Conservation (phyloP, 2,329 filamentous ascomycete genomes). For the Camillea tinctor region DNA sequence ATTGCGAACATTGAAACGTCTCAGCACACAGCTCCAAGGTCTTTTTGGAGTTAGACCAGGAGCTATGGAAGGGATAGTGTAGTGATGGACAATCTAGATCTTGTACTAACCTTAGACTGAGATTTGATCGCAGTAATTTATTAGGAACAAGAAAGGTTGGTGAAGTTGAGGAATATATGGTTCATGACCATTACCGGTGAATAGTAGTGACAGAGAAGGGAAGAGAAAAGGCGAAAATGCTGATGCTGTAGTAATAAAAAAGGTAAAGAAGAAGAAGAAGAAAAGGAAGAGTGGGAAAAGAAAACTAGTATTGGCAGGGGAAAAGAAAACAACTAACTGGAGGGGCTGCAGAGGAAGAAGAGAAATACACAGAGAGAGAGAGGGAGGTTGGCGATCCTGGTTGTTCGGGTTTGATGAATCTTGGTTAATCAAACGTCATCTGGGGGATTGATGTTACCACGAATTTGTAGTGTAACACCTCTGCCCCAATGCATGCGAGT, state of each 20-base stretch:
- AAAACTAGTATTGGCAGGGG: not conserved
- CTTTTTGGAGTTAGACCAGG: not conserved
- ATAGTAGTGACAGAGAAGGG: too few species aligned
- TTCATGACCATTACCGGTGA: too few species aligned
- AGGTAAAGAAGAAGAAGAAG: too few species aligned
- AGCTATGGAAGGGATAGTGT: not conserved
- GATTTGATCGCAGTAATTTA: too few species aligned
- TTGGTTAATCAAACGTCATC: conserved; percentile 19
- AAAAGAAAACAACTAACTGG: too few species aligned
- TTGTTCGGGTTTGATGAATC: conserved; percentile 9
- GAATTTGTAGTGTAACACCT: conserved; percentile 9
- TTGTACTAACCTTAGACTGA: too few species aligned
- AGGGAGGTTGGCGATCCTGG: conserved; percentile 1
- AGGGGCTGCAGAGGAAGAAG: too few species aligned
- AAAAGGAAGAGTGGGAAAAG: not conserved
- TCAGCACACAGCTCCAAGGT: not conserved
- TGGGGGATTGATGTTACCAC: conserved; percentile 9
- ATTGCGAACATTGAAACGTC: not conserved
- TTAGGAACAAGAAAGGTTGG: too few species aligned
- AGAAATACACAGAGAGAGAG: not conserved
- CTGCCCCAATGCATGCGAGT: conserved; percentile 9
- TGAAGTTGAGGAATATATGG: not conserved
- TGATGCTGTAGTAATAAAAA: too few species aligned
- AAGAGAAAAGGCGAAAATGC: too few species aligned
- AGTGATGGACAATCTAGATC: not conserved